Base-by-base conservation (phyloP, 805 yeast genomes). In the Millerago galiae region DNA sequence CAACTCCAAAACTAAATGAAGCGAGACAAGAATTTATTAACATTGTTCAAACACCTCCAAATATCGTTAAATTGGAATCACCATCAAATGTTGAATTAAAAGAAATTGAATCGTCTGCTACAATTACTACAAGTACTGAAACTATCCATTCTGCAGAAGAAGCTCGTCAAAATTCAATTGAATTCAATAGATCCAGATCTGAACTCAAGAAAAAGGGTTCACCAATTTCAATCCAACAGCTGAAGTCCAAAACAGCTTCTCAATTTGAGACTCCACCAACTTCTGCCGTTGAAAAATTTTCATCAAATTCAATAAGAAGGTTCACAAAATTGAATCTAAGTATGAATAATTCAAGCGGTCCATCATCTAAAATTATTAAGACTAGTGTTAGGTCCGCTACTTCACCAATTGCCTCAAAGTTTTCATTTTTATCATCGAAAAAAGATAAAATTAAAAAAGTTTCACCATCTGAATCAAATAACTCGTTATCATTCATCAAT, bases 341-440 rank as follows among this genome's bases (percentile, higher is more conserved):
- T 6, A 9, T 29, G 15, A 29, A 9, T 38, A 40, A 41, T 12
- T 13, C 40, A 7, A 32, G 17, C 31, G 35, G 45, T 8, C 40
- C 26, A 6, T 29, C 43, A 16, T 4, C 41, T 11, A 24, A 41
- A 17, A 21, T 37, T n/a, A 17, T 38, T 16, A 49, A 47, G 33
- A 37, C 51, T 24, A 50, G 54, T 26, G 32, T 48, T 13, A 38
- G 34, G n/a, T 42, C 44, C 1, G 41, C 44, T 11, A 27, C 54
- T n/a, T 54, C 61, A 11, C 60, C 59, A 37, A 54, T 56, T 3
- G 24, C 52, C 4, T 54, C 60, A 18, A 57, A 49, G 44, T 48
- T 56, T 27, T 48, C 53, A 16, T 40, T 40, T 27, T 31, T 44
- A 21, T 37, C 40, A 17, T 15, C 25, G 6, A 37, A 45, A 38